Percentiles rank a stretch among this genome's conserved stretches.
Evolutionary conservation across 2,329 filamentous ascomycete species (phyloP).

Genomic region (Alternaria arbusti): DNA sequence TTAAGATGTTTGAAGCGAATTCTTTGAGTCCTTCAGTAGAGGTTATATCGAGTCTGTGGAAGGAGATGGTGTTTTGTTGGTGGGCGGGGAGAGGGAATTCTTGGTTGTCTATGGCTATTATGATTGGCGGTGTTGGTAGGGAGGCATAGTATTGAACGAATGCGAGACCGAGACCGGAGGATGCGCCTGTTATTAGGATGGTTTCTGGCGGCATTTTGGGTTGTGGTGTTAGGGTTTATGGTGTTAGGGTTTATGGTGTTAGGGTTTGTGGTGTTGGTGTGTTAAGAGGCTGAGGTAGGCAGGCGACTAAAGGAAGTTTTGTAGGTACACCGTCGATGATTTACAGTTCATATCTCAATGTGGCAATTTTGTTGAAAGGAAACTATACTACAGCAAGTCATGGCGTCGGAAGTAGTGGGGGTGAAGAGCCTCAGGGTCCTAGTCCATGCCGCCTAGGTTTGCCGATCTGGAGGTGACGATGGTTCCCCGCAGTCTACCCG

Average conservation of each 20-base stretch:
- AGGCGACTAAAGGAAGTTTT: too few species aligned
- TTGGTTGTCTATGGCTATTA: slow-evolving; percentile 31
- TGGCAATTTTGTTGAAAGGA: background rate
- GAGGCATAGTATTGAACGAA: slow-evolving; percentile 47
- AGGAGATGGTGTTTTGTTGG: too few species aligned
- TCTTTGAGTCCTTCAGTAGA: too few species aligned
- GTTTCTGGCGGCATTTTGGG: slow-evolving; percentile 54
- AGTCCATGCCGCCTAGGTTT: background rate
- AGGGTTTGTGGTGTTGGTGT: too few species aligned
- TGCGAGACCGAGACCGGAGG: slow-evolving; percentile 84
- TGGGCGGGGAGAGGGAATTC: background rate
- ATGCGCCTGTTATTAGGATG: slow-evolving; percentile 90
- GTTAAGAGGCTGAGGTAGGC: too few species aligned
- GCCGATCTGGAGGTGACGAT: background rate
- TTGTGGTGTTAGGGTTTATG: background rate
- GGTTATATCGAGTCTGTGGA: too few species aligned
- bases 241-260: background rate
- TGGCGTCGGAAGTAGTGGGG: background rate
- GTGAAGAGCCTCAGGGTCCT: background rate
- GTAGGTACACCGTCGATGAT: background rate
- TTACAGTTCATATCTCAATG: background rate
- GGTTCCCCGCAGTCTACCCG: slow-evolving; percentile 8
- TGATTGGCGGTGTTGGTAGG: slow-evolving; percentile 5
- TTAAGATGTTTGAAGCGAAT: too few species aligned
- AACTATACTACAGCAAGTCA: background rate